Conservation (phyloP, 371 early-diverging fungal genomes). For the Funneliformis caledonium region DNA sequence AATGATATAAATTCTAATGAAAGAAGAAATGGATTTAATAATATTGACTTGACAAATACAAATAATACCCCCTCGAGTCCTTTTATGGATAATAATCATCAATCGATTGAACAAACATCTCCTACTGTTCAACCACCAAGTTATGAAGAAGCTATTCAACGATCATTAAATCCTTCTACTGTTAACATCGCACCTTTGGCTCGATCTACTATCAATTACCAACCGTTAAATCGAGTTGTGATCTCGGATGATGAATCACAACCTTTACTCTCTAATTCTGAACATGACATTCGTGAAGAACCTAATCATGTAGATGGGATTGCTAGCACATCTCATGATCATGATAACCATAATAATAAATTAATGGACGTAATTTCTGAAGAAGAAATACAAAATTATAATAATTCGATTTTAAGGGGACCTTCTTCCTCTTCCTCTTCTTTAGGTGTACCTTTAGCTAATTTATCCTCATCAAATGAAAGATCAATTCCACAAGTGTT, state of each 20-base stretch:
- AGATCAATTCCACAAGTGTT: neutral
- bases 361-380: neutral
- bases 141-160: slow-evolving; percentile 28
- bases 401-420: neutral
- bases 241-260: neutral
- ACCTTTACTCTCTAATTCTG: neutral
- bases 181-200: neutral
- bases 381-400: neutral
- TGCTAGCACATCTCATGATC: neutral
- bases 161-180: slow-evolving; percentile 3
- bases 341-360: neutral
- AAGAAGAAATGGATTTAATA: neutral
- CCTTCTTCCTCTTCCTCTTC: neutral
- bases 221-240: neutral
- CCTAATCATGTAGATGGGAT: neutral
- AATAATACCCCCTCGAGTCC: neutral
- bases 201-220: neutral
- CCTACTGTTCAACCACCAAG: slow-evolving; percentile 5
- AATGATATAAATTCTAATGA: neutral
- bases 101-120: neutral
- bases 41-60: neutral
- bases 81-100: neutral
- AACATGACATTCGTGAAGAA: neutral
- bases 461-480: neutral
- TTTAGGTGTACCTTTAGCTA: neutral